Conservation (phyloP, 2,329 filamentous ascomycete genomes). For the Neonectria faginata region DNA sequence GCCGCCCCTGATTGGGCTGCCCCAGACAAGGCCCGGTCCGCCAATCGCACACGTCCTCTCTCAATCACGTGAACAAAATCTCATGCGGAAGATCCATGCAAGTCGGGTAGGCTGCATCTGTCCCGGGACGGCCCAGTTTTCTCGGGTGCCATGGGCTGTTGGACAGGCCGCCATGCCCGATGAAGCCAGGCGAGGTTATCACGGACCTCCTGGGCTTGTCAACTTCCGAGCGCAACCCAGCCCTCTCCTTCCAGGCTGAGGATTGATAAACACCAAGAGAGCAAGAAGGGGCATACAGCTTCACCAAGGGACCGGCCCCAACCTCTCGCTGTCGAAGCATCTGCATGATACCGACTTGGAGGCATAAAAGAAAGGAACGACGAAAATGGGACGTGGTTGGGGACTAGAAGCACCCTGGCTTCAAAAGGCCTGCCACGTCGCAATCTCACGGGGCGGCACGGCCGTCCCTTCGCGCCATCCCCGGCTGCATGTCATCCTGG, state of each 20-base stretch:
- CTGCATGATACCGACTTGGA: not conserved
- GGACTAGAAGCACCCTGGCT: conserved; percentile 4
- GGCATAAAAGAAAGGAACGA: conserved; percentile 18
- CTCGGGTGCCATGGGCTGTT: conserved; percentile 36
- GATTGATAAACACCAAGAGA: conserved; percentile 5
- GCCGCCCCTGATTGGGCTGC: conserved; percentile 42
- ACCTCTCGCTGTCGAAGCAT: not conserved
- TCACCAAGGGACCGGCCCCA: not conserved
- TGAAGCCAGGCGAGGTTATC: conserved; percentile 37
- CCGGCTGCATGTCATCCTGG: conserved; percentile 47
- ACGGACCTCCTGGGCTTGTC: conserved; percentile 32
- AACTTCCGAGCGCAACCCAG: conserved; percentile 20
- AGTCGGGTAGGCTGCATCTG: conserved; percentile 49
- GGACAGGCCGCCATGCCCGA: conserved; percentile 40
- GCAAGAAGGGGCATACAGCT: conserved; percentile 8
- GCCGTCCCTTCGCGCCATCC: conserved; percentile 46
- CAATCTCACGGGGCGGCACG: conserved; percentile 48
- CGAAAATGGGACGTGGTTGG: conserved; percentile 26
- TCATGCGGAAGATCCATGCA: conserved; percentile 52
- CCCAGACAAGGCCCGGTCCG: conserved; percentile 52
- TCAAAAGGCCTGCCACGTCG: conserved; percentile 44
- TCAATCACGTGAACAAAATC: conserved; percentile 50
- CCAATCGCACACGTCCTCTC: conserved; percentile 53
- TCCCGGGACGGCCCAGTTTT: conserved; percentile 49
- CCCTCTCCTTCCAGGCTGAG: conserved; percentile 10